Evolutionary conservation across 1,284 basidiomycete genomes (phyloP).

Genomic region (Ceratobasidium theobromae): DNA sequence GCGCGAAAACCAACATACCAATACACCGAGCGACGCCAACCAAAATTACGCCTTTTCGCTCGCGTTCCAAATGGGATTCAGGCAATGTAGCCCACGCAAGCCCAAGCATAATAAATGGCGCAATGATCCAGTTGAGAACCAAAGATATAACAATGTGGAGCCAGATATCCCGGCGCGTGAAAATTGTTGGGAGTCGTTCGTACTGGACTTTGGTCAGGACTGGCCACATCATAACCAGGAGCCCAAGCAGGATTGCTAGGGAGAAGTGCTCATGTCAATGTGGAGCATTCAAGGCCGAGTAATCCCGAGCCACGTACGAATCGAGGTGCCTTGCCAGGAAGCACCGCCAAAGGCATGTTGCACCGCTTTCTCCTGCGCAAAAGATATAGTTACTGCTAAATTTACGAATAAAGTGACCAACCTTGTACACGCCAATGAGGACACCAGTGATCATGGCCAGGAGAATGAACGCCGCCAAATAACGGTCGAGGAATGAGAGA

Average conservation of each 20-base stretch:
- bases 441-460: slow-evolving; percentile 79
- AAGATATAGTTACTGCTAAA: slow-evolving; percentile 54
- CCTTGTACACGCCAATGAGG: slow-evolving; percentile 63
- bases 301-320: slow-evolving; percentile 40
- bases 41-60: slow-evolving; percentile 55
- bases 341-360: slow-evolving; percentile 38
- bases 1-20: slow-evolving; percentile 39
- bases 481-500: slow-evolving; percentile 59
- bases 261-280: neutral
- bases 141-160: slow-evolving; percentile 71
- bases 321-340: slow-evolving; percentile 43
- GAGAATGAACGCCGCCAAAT: slow-evolving; percentile 72
- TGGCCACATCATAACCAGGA: slow-evolving; percentile 86
- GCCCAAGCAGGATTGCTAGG: slow-evolving; percentile 71
- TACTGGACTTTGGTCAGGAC: slow-evolving; percentile 74
- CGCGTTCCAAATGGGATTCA: slow-evolving; percentile 57
- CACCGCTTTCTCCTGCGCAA: slow-evolving; percentile 56
- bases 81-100: slow-evolving; percentile 85
- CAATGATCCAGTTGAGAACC: slow-evolving; percentile 80
- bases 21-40: slow-evolving; percentile 57
- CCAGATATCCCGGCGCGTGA: slow-evolving; percentile 62
- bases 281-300: neutral
- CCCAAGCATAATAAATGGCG: slow-evolving; percentile 79
- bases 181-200: slow-evolving; percentile 64
- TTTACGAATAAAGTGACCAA: slow-evolving; percentile 56